A percentile compares a stretch with the other conserved stretches of the same genome.
Conservation (phyloP, 2,329 filamentous ascomycete species). For the Chrysosphaeria jannelii region DNA sequence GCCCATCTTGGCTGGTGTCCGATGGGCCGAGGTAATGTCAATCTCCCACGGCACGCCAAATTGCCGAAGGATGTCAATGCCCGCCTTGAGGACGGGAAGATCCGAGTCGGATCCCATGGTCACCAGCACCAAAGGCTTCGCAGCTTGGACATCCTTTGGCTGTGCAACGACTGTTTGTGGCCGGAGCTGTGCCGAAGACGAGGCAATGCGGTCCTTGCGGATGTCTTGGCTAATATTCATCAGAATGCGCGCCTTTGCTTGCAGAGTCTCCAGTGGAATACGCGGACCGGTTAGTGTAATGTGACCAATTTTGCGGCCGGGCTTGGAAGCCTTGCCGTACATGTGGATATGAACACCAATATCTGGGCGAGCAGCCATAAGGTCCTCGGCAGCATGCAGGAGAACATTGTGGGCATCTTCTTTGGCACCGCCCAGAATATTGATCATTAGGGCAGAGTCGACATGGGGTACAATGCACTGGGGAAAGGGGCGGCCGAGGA, state of each 20-base stretch:
- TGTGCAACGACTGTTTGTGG: no score
- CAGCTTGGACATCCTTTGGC: constrained; percentile 1
- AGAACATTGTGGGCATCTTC: constrained; percentile 28
- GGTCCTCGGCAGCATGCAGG: constrained; percentile 14
- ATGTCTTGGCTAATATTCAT: constrained; percentile 32
- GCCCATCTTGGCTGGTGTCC: constrained; percentile 41
- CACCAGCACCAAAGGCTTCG: constrained; percentile 32
- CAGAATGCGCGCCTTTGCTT: constrained; percentile 30
- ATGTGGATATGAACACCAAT: constrained; percentile 39
- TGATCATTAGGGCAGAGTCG: constrained; percentile 43
- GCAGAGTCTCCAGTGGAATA: constrained; percentile 27
- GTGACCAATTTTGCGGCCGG: constrained; percentile 83
- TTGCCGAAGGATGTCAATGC: constrained; percentile 32
- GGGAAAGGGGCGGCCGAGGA: constrained; percentile 35
- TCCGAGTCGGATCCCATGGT: constrained; percentile 71
- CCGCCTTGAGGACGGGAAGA: constrained; percentile 33
- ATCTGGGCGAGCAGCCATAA: constrained; percentile 11
- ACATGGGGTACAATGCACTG: constrained; percentile 23
- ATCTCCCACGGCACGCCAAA: constrained; percentile 43
- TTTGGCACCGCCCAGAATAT: constrained; percentile 42
- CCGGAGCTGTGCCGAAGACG: constrained; percentile 11
- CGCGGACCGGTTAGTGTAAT: constrained; percentile 49
- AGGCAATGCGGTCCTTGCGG: constrained; percentile 19
- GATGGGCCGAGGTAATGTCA: constrained; percentile 53
- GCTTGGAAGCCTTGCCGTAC: constrained; percentile 73